Evolutionary conservation across 164 flowering plant genomes (phyloP).

Genomic region (Taxillus chinensis): DNA sequence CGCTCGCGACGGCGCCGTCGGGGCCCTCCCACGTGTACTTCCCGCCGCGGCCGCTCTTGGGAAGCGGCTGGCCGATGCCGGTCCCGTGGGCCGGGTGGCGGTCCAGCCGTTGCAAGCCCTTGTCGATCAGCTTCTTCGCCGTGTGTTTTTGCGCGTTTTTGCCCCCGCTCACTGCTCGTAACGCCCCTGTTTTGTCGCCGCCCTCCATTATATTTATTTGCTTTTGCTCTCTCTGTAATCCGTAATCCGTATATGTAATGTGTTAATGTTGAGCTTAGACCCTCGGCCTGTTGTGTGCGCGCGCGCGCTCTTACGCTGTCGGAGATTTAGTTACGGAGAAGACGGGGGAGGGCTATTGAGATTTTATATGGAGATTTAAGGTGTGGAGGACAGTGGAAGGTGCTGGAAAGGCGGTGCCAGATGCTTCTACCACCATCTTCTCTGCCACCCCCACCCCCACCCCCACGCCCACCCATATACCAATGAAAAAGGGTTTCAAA

Average conservation of each 20-base stretch:
- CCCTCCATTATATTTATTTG: conserved; percentile 20
- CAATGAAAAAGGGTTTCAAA: no score
- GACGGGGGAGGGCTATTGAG: background rate
- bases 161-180: conserved; percentile 39
- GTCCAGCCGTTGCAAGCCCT: conserved; percentile 61
- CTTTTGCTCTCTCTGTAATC: background rate
- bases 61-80: conserved; percentile 27
- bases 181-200: conserved; percentile 19
- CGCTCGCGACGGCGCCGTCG: conserved; percentile 19
- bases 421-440: conserved; percentile 9
- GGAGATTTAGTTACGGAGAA: background rate
- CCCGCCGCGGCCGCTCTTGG: conserved; percentile 75
- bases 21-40: conserved; percentile 95
- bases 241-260: no score
- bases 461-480: no score
- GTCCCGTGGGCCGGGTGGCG: conserved; percentile 56
- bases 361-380: background rate
- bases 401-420: conserved; percentile 12
- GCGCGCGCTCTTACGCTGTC: no score
- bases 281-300: no score
- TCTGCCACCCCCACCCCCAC: no score
- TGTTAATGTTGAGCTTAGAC: no score
- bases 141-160: conserved; percentile 36
- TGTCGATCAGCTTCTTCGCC: conserved; percentile 55
- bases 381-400: background rate